A percentile compares a stretch with the other conserved stretches of the same genome.
phyloP scores from a whole-genome alignment of 768 basidiomycete genomes.

The Suillus ampliporus region DNA sequence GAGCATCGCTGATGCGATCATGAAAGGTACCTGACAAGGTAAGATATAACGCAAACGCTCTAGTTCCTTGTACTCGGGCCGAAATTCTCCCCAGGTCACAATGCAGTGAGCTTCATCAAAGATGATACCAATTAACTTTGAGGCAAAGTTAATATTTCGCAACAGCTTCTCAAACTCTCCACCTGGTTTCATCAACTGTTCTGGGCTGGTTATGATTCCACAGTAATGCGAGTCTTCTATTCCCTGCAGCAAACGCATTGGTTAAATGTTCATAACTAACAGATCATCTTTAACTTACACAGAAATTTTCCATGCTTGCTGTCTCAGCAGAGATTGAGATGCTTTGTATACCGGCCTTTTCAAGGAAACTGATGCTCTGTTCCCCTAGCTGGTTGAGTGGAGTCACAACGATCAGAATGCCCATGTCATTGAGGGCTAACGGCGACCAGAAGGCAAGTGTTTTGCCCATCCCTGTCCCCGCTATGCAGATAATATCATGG shows the following conservation, averaged over 20 bases:
- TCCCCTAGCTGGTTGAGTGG: constrained; percentile 31
- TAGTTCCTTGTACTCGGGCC: background rate
- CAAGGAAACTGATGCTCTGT: constrained; percentile 19
- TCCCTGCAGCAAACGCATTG: constrained; percentile 9
- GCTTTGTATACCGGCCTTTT: constrained; percentile 20
- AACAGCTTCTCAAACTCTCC: constrained; percentile 19
- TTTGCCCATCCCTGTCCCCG: constrained; percentile 17
- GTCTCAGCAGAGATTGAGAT: constrained; percentile 26
- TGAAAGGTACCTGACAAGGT: constrained; percentile 17
- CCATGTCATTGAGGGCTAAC: constrained; percentile 25
- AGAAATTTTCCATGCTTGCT: constrained; percentile 22
- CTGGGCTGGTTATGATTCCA: constrained; percentile 15
- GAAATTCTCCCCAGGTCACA: constrained; percentile 1
- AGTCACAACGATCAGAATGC: constrained; percentile 31
- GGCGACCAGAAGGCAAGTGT: constrained; percentile 40
- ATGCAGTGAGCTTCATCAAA: constrained; percentile 29
- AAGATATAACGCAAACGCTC: constrained; percentile 19
- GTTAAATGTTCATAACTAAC: background rate
- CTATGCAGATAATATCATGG: constrained; percentile 29
- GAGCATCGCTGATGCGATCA: constrained; percentile 27
- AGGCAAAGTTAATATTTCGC: constrained; percentile 14
- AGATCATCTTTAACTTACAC: constrained; percentile 13
- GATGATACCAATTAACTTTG: constrained; percentile 20
- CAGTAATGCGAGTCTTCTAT: constrained; percentile 14
- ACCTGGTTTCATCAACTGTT: constrained; percentile 17